These are phyloP conservation scores for Babesia gibsoni DNA, from an alignment of 169 alveolate species.

Conservation along the genomic window DNA sequence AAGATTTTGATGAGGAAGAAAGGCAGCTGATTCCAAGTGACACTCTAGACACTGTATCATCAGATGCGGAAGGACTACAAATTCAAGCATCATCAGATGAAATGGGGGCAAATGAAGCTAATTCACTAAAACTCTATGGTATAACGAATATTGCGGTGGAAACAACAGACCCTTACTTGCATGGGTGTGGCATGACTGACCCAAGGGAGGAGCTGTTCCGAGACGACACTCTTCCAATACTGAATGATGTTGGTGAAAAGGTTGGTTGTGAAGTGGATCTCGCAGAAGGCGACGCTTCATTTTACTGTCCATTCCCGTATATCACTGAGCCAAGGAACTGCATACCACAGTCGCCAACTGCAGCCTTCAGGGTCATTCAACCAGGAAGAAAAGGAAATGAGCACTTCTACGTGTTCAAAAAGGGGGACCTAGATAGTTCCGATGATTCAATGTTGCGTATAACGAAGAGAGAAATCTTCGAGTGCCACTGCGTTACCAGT, in stretches of 20 bases:
- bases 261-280: slow-evolving; percentile 34
- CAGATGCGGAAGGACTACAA: no score
- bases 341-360: background rate
- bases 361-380: no score
- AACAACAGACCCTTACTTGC: slow-evolving; percentile 51
- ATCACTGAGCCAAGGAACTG: slow-evolving; percentile 20
- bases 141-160: background rate
- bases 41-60: background rate
- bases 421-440: no score
- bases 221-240: slow-evolving; percentile 19
- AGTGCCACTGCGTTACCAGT: background rate
- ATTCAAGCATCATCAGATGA: no score
- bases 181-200: slow-evolving; percentile 36
- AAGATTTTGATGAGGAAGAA: background rate
- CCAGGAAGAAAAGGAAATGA: no score
- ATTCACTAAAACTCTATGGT: slow-evolving; percentile 31
- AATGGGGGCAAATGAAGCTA: no score
- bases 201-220: slow-evolving; percentile 15
- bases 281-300: background rate
- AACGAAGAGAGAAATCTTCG: no score
- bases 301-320: slow-evolving; percentile 30
- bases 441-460: no score
- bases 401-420: background rate
- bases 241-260: background rate
- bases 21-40: background rate